Base-by-base conservation (phyloP, 768 basidiomycete genomes). In the Boletellus sp. region DNA sequence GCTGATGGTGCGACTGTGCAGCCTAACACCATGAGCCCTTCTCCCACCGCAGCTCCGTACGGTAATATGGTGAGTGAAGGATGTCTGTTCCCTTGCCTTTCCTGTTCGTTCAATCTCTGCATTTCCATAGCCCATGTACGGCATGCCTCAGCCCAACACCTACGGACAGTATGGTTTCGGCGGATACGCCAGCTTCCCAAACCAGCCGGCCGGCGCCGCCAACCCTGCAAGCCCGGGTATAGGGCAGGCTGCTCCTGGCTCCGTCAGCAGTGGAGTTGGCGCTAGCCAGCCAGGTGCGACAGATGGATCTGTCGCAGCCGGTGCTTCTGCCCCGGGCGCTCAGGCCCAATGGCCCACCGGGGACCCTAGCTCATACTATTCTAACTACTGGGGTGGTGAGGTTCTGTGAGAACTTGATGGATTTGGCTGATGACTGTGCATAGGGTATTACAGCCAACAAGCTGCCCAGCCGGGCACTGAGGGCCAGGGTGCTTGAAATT, bases 371-470 rank as follows among this genome's bases (percentile, higher is more conserved):
- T 78, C 77, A 51, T 89, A 89, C 69, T 89, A 89, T 68, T 81
- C 81, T 48, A 86, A 86, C 64, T 89, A 90, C 65, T 90, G 88
- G 88, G 84, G 87, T 65, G 86, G 88, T 90, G 52, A 61, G 83
- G 45, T 51, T 47, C 9, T 32, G 19, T 45, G 32, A 24, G 16
- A 16, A 11, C 24, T 51, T 43, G 16, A 10, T 24, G 48, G 35
- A 48, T 45, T 52, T 15, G 26, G 45, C 52, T 57, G 47, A 52
- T 62, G 43, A 43, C 60, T 17, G n/a, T 52, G 54, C 44, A 2
- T 46, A 91, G 90, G 88, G 55, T 92, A 92, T 63, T 92, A 92
- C 59, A 80, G 81, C 45, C 90, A 90, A 68, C 86, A 87, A 70
- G 75, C 78, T 51, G 71, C 67, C 39, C 84, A 84, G 64, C 84